Percentiles rank a stretch among this genome's conserved stretches.
These are phyloP conservation scores for Cercospora sesami DNA, from an alignment of 2,329 filamentous ascomycete genomes.

Conservation along the genomic window DNA sequence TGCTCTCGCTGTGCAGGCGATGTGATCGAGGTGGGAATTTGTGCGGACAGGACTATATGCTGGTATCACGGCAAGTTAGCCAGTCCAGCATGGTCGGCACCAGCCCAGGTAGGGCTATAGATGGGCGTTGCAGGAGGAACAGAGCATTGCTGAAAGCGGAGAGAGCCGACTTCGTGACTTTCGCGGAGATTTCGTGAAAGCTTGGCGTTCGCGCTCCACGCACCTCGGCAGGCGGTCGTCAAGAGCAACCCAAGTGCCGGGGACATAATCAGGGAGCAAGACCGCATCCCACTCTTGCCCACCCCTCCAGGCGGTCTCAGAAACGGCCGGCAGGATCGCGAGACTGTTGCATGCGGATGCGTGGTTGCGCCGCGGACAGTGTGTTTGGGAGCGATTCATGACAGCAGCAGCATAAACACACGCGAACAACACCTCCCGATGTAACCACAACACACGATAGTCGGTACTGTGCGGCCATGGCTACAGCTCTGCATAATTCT, in stretches of 20 bases:
- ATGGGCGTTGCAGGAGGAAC: background rate
- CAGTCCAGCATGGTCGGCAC: background rate
- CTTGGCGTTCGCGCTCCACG: background rate
- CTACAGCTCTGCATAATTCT: constrained; percentile 8
- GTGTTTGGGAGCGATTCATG: background rate
- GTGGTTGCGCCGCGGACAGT: background rate
- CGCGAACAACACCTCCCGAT: background rate
- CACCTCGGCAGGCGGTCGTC: constrained; percentile 1
- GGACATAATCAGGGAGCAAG: background rate
- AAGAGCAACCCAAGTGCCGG: background rate
- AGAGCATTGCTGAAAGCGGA: background rate
- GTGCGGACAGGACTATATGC: background rate
- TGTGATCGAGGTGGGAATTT: background rate
- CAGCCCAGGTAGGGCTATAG: background rate
- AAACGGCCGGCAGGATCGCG: constrained; percentile 11
- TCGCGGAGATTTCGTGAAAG: background rate
- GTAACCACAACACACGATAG: constrained; percentile 1
- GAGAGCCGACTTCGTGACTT: background rate
- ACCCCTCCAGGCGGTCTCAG: background rate
- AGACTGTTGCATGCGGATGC: background rate
- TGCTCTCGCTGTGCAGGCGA: background rate
- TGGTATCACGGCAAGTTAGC: background rate
- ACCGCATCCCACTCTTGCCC: background rate
- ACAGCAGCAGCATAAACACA: constrained; percentile 1
- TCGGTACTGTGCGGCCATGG: constrained; percentile 10